These are phyloP conservation scores for Cercospora janseana DNA, from an alignment of 2,329 filamentous ascomycete species.

Conservation along the genomic window DNA sequence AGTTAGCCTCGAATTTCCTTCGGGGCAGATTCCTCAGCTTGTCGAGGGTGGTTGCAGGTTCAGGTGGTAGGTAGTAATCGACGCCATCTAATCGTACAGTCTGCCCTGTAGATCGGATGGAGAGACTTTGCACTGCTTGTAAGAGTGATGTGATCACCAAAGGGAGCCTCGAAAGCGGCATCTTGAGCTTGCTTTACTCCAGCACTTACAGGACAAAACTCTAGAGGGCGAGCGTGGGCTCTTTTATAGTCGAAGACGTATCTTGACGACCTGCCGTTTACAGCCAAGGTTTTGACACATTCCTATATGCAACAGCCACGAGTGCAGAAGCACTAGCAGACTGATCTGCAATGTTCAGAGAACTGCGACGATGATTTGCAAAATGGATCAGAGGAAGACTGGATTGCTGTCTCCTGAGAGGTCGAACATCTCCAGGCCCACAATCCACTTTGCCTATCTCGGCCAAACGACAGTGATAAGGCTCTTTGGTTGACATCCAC, in stretches of 20 bases:
- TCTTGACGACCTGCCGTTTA: too few species aligned
- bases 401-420: background rate
- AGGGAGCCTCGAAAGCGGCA: background rate
- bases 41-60: constrained; percentile 37
- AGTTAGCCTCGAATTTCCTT: constrained; percentile 25
- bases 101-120: constrained; percentile 39
- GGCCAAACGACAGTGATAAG: constrained; percentile 2
- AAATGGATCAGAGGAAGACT: too few species aligned
- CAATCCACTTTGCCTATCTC: constrained; percentile 7
- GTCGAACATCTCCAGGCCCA: background rate
- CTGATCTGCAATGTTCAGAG: too few species aligned
- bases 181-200: too few species aligned
- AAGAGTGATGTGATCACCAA: background rate
- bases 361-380: too few species aligned
- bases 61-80: constrained; percentile 44
- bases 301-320: too few species aligned
- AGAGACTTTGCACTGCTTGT: background rate
- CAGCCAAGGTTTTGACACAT: too few species aligned
- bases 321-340: too few species aligned
- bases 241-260: too few species aligned
- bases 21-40: constrained; percentile 21
- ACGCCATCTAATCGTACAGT: constrained; percentile 43
- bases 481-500: background rate
- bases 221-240: too few species aligned
- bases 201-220: too few species aligned